Percentiles rank a stretch among this genome's conserved stretches.
These are phyloP conservation scores for Croton setiger DNA, from an alignment of 441 rosid species.

Conservation along the genomic window DNA sequence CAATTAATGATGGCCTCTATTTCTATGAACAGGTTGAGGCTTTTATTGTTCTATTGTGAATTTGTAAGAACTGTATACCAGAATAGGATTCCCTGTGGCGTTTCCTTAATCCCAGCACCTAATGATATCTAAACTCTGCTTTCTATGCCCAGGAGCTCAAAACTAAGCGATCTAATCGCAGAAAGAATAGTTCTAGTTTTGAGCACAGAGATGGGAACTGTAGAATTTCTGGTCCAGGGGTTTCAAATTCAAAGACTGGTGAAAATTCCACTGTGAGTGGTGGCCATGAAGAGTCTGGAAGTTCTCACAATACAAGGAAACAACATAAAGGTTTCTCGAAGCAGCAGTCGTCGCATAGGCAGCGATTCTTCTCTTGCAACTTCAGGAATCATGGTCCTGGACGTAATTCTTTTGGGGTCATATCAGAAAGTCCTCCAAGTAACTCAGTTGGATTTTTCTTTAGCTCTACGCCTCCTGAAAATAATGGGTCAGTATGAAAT, in stretches of 20 bases:
- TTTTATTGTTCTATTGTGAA: slow-evolving; percentile 12
- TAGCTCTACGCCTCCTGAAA: slow-evolving; percentile 95
- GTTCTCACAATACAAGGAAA: slow-evolving; percentile 44
- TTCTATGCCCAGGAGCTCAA: slow-evolving; percentile 59
- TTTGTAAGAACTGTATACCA: slow-evolving; percentile 2
- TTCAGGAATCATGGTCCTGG: slow-evolving; percentile 60
- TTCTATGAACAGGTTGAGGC: slow-evolving; percentile 81
- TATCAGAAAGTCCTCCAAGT: slow-evolving; percentile 97
- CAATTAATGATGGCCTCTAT: slow-evolving; percentile 89
- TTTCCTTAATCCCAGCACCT: slow-evolving; percentile 1
- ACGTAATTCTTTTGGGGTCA: slow-evolving; percentile 44
- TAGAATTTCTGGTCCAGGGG: slow-evolving; percentile 36
- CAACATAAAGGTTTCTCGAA: slow-evolving; percentile 59
- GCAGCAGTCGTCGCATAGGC: slow-evolving; percentile 60
- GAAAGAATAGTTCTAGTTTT: slow-evolving; percentile 45
- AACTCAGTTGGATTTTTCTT: slow-evolving; percentile 92
- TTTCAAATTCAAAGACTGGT: slow-evolving; percentile 41
- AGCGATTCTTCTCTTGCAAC: slow-evolving; percentile 85
- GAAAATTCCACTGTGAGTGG: slow-evolving; percentile 45
- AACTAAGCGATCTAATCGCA: slow-evolving; percentile 48
- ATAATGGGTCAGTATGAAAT: slow-evolving; percentile 60
- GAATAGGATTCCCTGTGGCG: slow-evolving; percentile 2
- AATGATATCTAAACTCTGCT: slow-evolving; percentile 18
- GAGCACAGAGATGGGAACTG: slow-evolving; percentile 58
- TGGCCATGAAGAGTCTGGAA: slow-evolving; percentile 56